A percentile compares a stretch with the other conserved stretches of the same genome.
Evolutionary conservation across 2,329 filamentous ascomycete species (phyloP).

Genomic region (Septoria petroselini): DNA sequence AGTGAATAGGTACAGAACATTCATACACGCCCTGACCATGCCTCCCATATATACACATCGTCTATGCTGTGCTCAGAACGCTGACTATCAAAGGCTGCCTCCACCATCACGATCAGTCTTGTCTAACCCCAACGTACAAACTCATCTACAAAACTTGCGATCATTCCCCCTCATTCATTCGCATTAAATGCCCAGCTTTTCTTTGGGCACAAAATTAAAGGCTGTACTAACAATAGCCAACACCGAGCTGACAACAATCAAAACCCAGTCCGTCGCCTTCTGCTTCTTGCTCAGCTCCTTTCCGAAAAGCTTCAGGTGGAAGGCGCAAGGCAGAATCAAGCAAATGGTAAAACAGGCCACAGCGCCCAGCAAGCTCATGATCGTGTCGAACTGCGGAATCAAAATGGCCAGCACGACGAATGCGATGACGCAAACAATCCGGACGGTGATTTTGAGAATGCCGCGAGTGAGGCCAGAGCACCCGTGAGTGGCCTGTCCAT

Average conservation of each 20-base stretch:
- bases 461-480: slow-evolving; percentile 57
- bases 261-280: slow-evolving; percentile 61
- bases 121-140: background rate
- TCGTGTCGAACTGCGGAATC: slow-evolving; percentile 78
- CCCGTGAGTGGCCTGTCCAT: slow-evolving; percentile 51
- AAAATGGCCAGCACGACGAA: slow-evolving; percentile 73
- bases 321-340: slow-evolving; percentile 81
- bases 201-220: slow-evolving; percentile 83
- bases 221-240: slow-evolving; percentile 76
- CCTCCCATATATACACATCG: too few relatives aligned
- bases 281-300: slow-evolving; percentile 64
- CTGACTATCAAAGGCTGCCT: background rate
- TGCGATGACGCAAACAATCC: slow-evolving; percentile 63
- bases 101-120: too few relatives aligned
- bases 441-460: slow-evolving; percentile 58
- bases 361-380: slow-evolving; percentile 87
- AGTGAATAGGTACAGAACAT: background rate
- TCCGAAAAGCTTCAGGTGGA: slow-evolving; percentile 86
- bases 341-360: slow-evolving; percentile 92
- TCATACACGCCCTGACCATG: background rate
- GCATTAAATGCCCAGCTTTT: slow-evolving; percentile 55
- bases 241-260: slow-evolving; percentile 67
- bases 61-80: too few relatives aligned
- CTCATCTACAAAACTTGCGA: background rate
- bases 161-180: background rate